phyloP scores from a whole-genome alignment of 192 early-diverging fungal species.

The Dissophora ornata region DNA sequence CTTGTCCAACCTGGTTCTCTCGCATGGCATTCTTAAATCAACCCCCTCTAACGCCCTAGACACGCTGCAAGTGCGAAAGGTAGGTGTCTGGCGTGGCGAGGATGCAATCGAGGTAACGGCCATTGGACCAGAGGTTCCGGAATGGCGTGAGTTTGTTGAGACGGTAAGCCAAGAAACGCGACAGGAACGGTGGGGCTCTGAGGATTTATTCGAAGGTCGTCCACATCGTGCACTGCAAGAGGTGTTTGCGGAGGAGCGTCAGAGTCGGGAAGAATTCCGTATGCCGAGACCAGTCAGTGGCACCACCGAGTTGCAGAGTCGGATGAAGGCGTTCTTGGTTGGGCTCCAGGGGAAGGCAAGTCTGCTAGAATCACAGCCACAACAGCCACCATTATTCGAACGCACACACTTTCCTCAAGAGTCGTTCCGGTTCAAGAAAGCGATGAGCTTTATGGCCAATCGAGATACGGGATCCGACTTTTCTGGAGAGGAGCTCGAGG shows the following conservation, averaged over 20 bases:
- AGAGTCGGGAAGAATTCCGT: constrained; percentile 14
- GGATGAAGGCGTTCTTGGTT: constrained; percentile 1
- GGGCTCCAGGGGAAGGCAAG: neutral
- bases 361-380: neutral
- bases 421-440: constrained; percentile 23
- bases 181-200: constrained; percentile 7
- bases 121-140: neutral
- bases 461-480: constrained; percentile 16
- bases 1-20: neutral
- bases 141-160: constrained; percentile 36
- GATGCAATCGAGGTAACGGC: constrained; percentile 38
- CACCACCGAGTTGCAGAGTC: neutral
- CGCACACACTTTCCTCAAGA: constrained; percentile 16
- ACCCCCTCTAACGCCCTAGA: neutral
- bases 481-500: constrained; percentile 10
- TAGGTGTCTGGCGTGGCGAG: constrained; percentile 28
- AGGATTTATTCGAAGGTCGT: neutral
- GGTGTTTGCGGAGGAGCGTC: constrained; percentile 3
- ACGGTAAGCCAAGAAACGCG: constrained; percentile 8
- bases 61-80: neutral
- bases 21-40: neutral
- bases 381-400: neutral
- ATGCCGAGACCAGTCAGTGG: neutral
- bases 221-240: neutral
- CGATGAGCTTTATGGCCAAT: neutral